Conservation (phyloP, 805 yeast genomes). For the Saccharomycopsis fibuligera region DNA sequence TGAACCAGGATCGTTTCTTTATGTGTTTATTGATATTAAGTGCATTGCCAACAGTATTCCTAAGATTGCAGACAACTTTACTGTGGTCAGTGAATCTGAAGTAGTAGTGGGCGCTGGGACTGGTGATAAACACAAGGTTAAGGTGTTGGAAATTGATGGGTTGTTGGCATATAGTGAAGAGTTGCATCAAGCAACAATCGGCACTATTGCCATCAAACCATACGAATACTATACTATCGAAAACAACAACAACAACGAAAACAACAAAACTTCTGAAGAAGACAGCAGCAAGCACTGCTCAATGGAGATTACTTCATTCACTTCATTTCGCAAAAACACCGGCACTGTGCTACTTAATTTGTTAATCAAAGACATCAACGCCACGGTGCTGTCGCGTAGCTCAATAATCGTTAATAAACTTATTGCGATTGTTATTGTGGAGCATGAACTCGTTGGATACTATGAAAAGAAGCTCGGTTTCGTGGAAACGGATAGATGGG, state of each 20-base stretch:
- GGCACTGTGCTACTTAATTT: no score
- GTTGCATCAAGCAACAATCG: conserved; percentile 25
- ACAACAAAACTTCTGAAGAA: conserved; percentile 42
- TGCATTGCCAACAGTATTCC: no score
- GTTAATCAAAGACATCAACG: no score
- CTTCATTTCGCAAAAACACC: no score
- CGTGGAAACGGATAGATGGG: background rate
- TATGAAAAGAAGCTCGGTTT: conserved; percentile 26
- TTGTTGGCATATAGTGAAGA: conserved; percentile 22
- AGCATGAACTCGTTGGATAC: conserved; percentile 42
- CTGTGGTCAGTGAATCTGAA: no score
- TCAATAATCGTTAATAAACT: conserved; percentile 22
- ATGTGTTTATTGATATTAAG: background rate
- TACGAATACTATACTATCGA: conserved; percentile 29
- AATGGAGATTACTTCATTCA: no score
- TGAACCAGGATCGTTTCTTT: conserved; percentile 2
- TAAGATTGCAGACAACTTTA: no score
- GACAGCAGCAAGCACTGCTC: no score
- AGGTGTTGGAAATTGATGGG: conserved; percentile 13
- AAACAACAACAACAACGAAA: no score
- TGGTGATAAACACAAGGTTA: background rate
- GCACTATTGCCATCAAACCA: conserved; percentile 33
- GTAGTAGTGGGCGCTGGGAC: no score
- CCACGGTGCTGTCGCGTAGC: no score
- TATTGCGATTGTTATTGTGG: conserved; percentile 39